Evolutionary conservation across 495 filamentous ascomycete species (phyloP), one percentile per base, ranked within the genome.

Genomic region (Xylaria venustula): DNA sequence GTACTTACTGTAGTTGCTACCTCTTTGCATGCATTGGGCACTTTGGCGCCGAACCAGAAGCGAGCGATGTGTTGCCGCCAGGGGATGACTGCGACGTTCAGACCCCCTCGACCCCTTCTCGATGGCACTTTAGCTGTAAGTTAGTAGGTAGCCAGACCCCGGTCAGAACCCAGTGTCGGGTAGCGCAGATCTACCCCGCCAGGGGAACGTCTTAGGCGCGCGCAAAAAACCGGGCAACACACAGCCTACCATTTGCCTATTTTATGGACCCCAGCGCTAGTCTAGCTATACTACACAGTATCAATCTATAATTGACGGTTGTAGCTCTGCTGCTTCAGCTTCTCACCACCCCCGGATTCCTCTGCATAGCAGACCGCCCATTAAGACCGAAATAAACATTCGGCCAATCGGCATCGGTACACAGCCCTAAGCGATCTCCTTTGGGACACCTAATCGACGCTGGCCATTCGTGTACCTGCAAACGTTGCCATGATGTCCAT

Each of bases 41-140:
- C 32, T 45, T 55, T 55, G 53, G 53, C 53, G 53, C 53, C 40
- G 53, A 55, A 37, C 53, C 53, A 20, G 53, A 23, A n/a, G 14
- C 22, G 25, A 45, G 37, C 53, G 53, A 55, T 14, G 32, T 40
- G 53, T 25, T 42, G 22, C 36, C 5, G 37, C 12, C n/a, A 2
- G 23, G 42, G 42, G 42, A 45, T 17, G 4, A 14, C 19, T 14
- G 17, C 2, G 2, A 20, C 15, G 3, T 17, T 17, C 15, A 5
- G 30, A 5, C 30, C 11, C 30, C 30, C 30, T 34, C 30, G 5
- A 5, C 30, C 11, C 6, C 37, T 40, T 40, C 37, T 40, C n/a
- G n/a, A n/a, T n/a, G n/a, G n/a, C n/a, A n/a, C n/a, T n/a, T n/a
- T n/a, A n/a, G n/a, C n/a, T n/a, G n/a, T n/a, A n/a, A n/a, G n/a